A percentile compares a stretch with the other conserved stretches of the same genome.
phyloP scores from a whole-genome alignment of 2,329 filamentous ascomycete species.

The Trichoderma brevicompactum region DNA sequence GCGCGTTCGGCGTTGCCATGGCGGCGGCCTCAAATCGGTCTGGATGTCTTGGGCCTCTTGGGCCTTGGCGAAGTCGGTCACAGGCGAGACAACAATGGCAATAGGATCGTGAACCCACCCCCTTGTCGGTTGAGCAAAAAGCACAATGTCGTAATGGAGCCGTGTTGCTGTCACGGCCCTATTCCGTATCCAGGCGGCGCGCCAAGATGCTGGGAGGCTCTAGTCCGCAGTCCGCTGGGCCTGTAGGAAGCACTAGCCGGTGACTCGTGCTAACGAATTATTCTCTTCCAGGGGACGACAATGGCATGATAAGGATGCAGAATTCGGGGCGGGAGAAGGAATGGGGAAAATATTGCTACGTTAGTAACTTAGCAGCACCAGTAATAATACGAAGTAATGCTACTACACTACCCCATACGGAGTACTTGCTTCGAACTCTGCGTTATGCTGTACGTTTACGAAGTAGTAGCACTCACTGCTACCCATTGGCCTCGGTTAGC shows the following conservation, averaged over 20 bases:
- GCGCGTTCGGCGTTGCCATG: slow-evolving; percentile 24
- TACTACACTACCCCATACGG: not conserved
- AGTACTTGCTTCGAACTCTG: too few relatives aligned
- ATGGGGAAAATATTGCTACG: not conserved
- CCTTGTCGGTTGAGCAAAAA: not conserved
- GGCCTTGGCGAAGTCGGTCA: not conserved
- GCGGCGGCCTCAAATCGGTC: slow-evolving; percentile 2
- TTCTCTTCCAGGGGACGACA: slow-evolving; percentile 4
- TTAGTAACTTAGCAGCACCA: not conserved
- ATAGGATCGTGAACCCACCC: slow-evolving; percentile 20
- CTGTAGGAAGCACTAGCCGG: not conserved
- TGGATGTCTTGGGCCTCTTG: not conserved
- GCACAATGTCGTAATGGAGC: slow-evolving; percentile 26
- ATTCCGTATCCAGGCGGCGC: slow-evolving; percentile 13
- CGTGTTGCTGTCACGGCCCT: slow-evolving; percentile 17
- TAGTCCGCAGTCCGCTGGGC: slow-evolving; percentile 15
- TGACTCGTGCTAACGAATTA: not conserved
- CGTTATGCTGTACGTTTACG: too few relatives aligned
- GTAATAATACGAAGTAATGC: too few relatives aligned
- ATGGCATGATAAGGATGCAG: slow-evolving; percentile 24
- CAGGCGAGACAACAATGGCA: slow-evolving; percentile 1
- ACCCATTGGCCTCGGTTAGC: too few relatives aligned
- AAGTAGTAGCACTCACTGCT: too few relatives aligned
- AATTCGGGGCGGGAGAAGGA: not conserved
- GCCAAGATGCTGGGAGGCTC: slow-evolving; percentile 22